Base-by-base conservation (phyloP, 371 early-diverging fungal genomes). In the Apophysomyces variabilis region DNA sequence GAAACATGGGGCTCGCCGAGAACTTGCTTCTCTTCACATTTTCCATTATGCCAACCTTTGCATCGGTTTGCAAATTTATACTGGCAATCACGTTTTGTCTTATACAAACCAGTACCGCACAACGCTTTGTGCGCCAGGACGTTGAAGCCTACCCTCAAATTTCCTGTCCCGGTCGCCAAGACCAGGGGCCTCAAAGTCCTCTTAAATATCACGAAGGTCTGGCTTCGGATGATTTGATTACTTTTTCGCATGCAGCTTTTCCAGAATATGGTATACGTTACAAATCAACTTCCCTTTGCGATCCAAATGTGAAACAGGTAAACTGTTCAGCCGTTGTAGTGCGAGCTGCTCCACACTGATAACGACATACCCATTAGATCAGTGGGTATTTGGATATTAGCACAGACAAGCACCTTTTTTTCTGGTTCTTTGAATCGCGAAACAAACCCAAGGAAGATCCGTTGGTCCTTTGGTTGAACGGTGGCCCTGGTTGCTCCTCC, bases 371-470 rank as follows among this genome's bases (percentile, higher is more conserved):
- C 32, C 32, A 26, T 26, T 26, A 26, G 85, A 85, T 88, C 69
- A 85, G 86, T 50, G 93, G 94, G 11, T 95, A 93, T 74, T 77
- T 93, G 50, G 93, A 93, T 70, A 85, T 88, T 1, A 85, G 75
- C 6, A 12, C 72, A 66, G 13, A 87, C 89, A 85, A 88, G 72
- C 87, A 91, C 57, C 87, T 87, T 65, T 88, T 87, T 70, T 84
- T 82, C 60, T 81, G 82, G 93, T 93, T 93, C 83, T 93, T 93
- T 79, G 92, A 92, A 73, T 87, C 91, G 0, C 84, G 90, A 60
- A 72, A 82, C 64, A 75, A 84, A 36, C 90, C 89, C 44, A 70
- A 76, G 61, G 78, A 82, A 5, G 92, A 91, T 60, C 92, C 93
- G 5, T 66, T 93, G 14, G 69, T 92, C 7, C 79, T 92, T 16